Evolutionary conservation across 257 asterid species (phyloP), one percentile per base, ranked within the genome.

Genomic region (Linaria vulgaris): DNA sequence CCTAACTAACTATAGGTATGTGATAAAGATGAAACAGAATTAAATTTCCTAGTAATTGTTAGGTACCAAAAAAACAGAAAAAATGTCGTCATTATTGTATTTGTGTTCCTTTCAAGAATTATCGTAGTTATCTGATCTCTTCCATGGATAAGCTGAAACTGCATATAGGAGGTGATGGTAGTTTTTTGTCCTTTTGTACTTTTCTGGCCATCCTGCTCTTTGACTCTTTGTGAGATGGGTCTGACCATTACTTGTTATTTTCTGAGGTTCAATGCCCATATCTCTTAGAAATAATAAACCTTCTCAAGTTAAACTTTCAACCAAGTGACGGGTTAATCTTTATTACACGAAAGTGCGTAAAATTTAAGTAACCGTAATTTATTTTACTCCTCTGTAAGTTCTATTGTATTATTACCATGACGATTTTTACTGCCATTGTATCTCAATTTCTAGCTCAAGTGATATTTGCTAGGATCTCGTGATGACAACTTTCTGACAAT

Each of bases 171-270:
- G 41, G 41, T 34, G 48, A 19, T 34, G 41, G 20, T 48, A 48
- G 10, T 48, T 7, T 34, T 48, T 67, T 63, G 72, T 67, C 27
- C n/a, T 41, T 45, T 57, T 62, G 41, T 56, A 54, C 68, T 53
- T 41, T 13, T 39, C 69, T n/a, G 44, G 50, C 67, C 72, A 31
- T 69, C 31, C 69, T 27, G 6, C 46, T 12, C 44, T n/a, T n/a
- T 59, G 20, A 70, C 70, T 68, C 68, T 38, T 59, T 34, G 41
- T 4, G 41, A 34, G 41, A 11, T 22, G 55, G 69, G 44, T 55
- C 71, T 45, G 72, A 44, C 14, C 31, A 41, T 70, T 47, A 59
- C 51, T 34, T 69, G 14, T 30, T 70, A 37, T 48, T 30, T 34
- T 59, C 59, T 19, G 61, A 27, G 16, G 10, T 56, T 31, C 11